Base-by-base conservation (phyloP, 2,329 filamentous ascomycete genomes). In the Sclerotinia spermophila region DNA sequence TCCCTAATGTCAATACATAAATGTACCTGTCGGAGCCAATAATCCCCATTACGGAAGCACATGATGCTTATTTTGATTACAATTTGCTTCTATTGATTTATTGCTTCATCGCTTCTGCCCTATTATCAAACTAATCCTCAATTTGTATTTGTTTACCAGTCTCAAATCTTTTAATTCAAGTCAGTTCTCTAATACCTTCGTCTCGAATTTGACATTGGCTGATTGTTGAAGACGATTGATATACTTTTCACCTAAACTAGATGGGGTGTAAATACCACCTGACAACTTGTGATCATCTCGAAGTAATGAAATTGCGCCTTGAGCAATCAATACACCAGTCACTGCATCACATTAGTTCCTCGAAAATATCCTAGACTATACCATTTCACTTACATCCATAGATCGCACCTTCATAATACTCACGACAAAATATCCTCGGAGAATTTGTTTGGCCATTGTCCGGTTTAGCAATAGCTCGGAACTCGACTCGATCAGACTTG, bases 211-310 rank as follows among this genome's bases (percentile, higher is more conserved):
- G 76, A 94, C 86, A 3, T 90, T 91, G 53, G 82, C 84, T 21
- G 59, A 53, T 45, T 84, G 82, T 48, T 86, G 82, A 55, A 92
- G 76, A 21, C 89, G 84, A 76, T 93, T 87, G 71, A 93, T 82
- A 76, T 87, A 91, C 15, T 84, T 81, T 74, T 90, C 87, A 1
- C 92, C 92, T 3, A 94, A 81, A 68, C 87, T 91, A 0, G 91
- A 90, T 0, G 92, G 89, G 1, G 92, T 94, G 73, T 92, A 87
- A 35, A 93, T 82, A 3, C 91, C 92, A 27, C 91, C 91, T 1
- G 83, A 83, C 19, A 92, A 81, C 62, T 84, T 82, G 53, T 77
- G 79, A 21, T 89, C 84, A 53, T 91, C 89, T 71, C 90, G 83
- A 24, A 93, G 81, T 44, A 94, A 82, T 0, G 88, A 88, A 53